A percentile compares a stretch with the other conserved stretches of the same genome.
Evolutionary conservation across 1,139 yeast genomes (phyloP).

Genomic region (Suhomyces wounanorum): DNA sequence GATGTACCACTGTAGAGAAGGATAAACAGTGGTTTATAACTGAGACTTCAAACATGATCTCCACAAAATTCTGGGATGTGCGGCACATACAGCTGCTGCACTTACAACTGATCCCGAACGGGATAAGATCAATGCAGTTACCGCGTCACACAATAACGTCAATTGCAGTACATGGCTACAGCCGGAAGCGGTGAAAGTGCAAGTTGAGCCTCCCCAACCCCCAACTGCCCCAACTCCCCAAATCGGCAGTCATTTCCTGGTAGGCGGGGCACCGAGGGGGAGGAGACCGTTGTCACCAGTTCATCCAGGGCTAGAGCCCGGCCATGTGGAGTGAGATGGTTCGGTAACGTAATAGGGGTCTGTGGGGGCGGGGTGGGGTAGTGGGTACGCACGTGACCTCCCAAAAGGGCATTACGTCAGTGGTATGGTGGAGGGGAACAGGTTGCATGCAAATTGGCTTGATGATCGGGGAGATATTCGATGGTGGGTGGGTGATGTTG

Average conservation of each 20-base stretch:
- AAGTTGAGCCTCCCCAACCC: not conserved
- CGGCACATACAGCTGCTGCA: not conserved
- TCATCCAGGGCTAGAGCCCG: not conserved
- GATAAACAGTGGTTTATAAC: not conserved
- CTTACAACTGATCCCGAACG: not conserved
- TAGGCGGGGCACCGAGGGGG: not conserved
- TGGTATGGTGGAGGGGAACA: not conserved
- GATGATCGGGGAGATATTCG: no score
- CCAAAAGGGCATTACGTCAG: not conserved
- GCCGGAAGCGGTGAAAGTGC: not conserved
- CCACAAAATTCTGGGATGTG: conserved; percentile 1
- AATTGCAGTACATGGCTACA: not conserved
- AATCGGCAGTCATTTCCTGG: not conserved
- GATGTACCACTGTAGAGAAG: not conserved
- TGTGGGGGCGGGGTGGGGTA: conserved; percentile 2
- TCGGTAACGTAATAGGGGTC: conserved; percentile 5
- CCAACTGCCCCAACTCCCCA: not conserved
- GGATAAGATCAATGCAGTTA: not conserved
- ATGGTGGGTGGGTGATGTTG: no score
- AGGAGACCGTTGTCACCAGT: not conserved
- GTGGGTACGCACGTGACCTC: not conserved
- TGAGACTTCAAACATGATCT: not conserved
- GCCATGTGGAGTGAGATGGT: not conserved
- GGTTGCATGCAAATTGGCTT: not conserved
- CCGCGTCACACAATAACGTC: conserved; percentile 1